Evolutionary conservation across 345 rosid species (phyloP), one percentile per base, ranked within the genome.

Genomic region (Eucalyptus marginata): DNA sequence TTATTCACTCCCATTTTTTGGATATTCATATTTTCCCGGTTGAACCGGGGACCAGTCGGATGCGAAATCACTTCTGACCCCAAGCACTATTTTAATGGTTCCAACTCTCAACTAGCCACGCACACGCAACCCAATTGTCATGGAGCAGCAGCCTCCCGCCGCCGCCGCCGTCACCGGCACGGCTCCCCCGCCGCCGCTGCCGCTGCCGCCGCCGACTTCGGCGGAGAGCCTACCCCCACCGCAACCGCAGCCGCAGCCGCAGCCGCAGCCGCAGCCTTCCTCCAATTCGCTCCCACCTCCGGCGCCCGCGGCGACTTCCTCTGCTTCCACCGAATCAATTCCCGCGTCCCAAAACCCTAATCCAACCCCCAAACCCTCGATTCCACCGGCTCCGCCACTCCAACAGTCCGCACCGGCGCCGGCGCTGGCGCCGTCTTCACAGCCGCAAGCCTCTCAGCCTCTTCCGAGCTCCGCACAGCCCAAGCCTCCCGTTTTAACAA

Each of bases 401-500:
- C 83, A 76, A 40, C 83, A 36, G 83, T 76, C 83, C 47, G 47
- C 76, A 49, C 52, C 44, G 43, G 46, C 47, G 84, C 66, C 47
- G 84, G 47, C 76, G 33, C 52, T 25, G 40, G 46, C 47, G 84
- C 66, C 47, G 84, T 80, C 86, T 59, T 20, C 88, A 66, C 76
- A 87, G 89, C 9, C 81, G 56, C 88, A 49, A 68, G 33, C 89
- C 43, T 86, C 90, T 52, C 90, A 89, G 87, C 20, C 90, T 16
- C 88, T 31, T 51, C 86, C 87, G 18, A 71, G 93, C 3, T 92
- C 88, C 54, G 43, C 94, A 87, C 88, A 88, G 31, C 88, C 90
- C 11, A 92, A 94, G 17, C 91, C 94, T 10, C 89, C 93, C 50
- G 25, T 92, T 87, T 90, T 94, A 54, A 90, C 95, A 81, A 93